Base-by-base conservation (phyloP, 768 basidiomycete genomes). In the Coprinopsis sp. region DNA sequence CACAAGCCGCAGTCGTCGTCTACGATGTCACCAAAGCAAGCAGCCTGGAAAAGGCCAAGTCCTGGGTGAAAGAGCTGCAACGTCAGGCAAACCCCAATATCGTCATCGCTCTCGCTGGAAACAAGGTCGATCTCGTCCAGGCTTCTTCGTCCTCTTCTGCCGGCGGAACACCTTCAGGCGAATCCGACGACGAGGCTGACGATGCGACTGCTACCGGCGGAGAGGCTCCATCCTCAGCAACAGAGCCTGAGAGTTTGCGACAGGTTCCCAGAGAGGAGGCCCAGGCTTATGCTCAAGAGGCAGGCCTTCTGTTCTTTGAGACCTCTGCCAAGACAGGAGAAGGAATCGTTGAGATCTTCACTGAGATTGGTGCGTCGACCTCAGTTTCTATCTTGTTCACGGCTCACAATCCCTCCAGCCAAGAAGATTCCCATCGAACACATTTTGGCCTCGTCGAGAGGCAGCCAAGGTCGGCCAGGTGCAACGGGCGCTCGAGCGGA, bases 61-160 rank as follows among this genome's bases (percentile, higher is more conserved):
- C 94, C 24, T 99, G 96, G 96, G 93, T 99, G 49, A 97, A 96
- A 72, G 96, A 99, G 68, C 77, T 99, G 19, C 96, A 99, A 64
- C 82, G 96, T 54, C 96, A 99, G 62, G 96, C 96, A 19, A 96
- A 97, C 64, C 94, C 95, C 28, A 98, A 98, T 64, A 98, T 98
- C 61, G 94, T 99, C 62, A 97, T 99, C 58, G 94, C 95, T 5
- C 82, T 99, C 42, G 92, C 91, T 10, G 96, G 96, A 24, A 99
- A 99, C 78, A 98, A 99, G 69, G 79, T 97, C 52, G 86, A 97
- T 71, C 79, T 95, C 53, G 87, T 91, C 22, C 84, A 87, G 61
- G 61, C 81, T 6, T 77, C 85, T 6, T 54, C 76, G 4, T 72
- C 81, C 4, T 71, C 77, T 25, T 58, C 78, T 4, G 68, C 73